Percentiles rank a stretch among this genome's conserved stretches.
Evolutionary conservation across 2,329 filamentous ascomycete genomes (phyloP).

Genomic region (Cryphonectria japonica): DNA sequence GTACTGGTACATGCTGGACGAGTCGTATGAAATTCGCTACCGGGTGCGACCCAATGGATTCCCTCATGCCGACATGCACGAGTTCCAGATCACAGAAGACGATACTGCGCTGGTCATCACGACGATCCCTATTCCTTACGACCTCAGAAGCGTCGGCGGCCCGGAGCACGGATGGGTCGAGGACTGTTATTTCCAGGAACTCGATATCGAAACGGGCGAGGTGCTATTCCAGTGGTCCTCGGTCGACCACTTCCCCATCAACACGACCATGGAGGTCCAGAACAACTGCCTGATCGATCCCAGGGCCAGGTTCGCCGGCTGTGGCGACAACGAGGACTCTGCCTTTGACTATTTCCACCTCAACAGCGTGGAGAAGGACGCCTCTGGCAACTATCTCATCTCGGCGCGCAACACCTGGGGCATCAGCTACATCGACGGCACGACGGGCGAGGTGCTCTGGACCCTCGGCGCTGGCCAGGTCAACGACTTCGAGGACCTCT

Average conservation of each 20-base stretch:
- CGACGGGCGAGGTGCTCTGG: conserved; percentile 41
- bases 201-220: conserved; percentile 43
- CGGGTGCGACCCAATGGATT: conserved; percentile 33
- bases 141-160: conserved; percentile 40
- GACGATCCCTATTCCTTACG: conserved; percentile 41
- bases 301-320: conserved; percentile 25
- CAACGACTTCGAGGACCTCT: conserved; percentile 43
- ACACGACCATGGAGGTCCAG: conserved; percentile 27
- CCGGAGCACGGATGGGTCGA: conserved; percentile 37
- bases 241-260: conserved; percentile 21
- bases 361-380: conserved; percentile 42
- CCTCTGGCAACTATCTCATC: conserved; percentile 43
- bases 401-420: conserved; percentile 40
- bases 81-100: conserved; percentile 46
- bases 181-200: conserved; percentile 45
- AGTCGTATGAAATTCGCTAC: conserved; percentile 25
- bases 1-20: conserved; percentile 28
- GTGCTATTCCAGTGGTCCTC: conserved; percentile 43
- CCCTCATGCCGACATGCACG: conserved; percentile 45
- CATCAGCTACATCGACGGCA: conserved; percentile 34
- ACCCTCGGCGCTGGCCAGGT: conserved; percentile 39
- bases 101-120: conserved; percentile 48
- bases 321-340: conserved; percentile 20
- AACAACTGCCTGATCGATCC: conserved; percentile 26
- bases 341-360: conserved; percentile 45